These are phyloP conservation scores for Cenchrus americanus DNA, from an alignment of 176 grass and related monocot genomes.

Conservation along the genomic window DNA sequence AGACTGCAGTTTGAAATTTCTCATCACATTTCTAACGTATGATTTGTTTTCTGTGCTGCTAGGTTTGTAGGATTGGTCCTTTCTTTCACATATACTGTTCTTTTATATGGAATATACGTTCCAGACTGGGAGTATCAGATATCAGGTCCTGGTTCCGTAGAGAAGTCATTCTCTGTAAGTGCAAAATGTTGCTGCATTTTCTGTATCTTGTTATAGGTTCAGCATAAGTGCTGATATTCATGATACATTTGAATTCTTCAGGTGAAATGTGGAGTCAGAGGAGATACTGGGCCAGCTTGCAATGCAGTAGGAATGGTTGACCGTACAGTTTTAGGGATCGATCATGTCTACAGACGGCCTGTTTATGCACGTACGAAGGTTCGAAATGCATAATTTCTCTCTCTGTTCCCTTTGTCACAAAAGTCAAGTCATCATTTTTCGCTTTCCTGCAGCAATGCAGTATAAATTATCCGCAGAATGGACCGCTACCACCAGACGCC, in stretches of 20 bases:
- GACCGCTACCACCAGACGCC: slow-evolving; percentile 61
- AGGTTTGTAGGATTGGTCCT: slow-evolving; percentile 55
- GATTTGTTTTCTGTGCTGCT: slow-evolving; percentile 22
- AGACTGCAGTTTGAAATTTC: background rate
- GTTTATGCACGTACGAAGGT: slow-evolving; percentile 82
- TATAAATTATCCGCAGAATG: slow-evolving; percentile 67
- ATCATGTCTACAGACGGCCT: slow-evolving; percentile 75
- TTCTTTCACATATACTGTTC: slow-evolving; percentile 49
- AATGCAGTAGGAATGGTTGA: slow-evolving; percentile 88
- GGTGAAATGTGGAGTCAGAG: slow-evolving; percentile 85
- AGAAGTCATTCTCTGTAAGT: slow-evolving; percentile 59
- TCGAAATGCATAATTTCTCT: background rate
- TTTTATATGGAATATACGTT: slow-evolving; percentile 75
- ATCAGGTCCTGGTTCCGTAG: slow-evolving; percentile 46
- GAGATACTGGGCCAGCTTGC: slow-evolving; percentile 76
- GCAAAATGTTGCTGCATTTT: background rate
- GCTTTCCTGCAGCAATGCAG: slow-evolving; percentile 67
- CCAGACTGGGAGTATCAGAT: slow-evolving; percentile 71
- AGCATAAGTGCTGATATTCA: background rate
- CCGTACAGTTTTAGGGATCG: slow-evolving; percentile 72
- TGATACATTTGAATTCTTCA: slow-evolving; percentile 20
- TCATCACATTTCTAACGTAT: slow-evolving; percentile 16
- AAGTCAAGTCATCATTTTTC: background rate
- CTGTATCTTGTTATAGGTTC: slow-evolving; percentile 9
- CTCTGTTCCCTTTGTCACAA: slow-evolving; percentile 6